Conservation (phyloP, 2,329 filamentous ascomycete genomes). For the Apiospora marii region DNA sequence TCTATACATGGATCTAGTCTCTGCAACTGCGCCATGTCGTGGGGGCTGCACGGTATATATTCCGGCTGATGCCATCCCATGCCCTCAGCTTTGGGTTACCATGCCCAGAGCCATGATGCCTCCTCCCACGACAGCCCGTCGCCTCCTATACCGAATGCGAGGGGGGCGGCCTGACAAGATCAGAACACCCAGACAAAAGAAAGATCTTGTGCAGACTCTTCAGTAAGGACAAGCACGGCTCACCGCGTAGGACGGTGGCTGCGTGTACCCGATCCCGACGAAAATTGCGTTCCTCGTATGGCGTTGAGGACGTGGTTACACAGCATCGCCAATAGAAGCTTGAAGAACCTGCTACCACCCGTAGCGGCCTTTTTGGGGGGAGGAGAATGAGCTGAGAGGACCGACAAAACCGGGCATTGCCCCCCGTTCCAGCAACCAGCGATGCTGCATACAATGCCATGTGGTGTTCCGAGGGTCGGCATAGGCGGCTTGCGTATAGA, state of each 20-base stretch:
- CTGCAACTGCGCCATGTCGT: slow-evolving; percentile 34
- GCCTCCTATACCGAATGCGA: slow-evolving; percentile 27
- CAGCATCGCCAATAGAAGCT: slow-evolving; percentile 34
- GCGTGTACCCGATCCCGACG: slow-evolving; percentile 41
- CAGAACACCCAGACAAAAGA: slow-evolving; percentile 29
- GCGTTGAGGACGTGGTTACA: slow-evolving; percentile 30
- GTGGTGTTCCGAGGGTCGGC: slow-evolving; percentile 16
- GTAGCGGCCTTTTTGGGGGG: slow-evolving; percentile 28
- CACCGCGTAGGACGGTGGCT: slow-evolving; percentile 37
- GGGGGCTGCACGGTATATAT: slow-evolving; percentile 36
- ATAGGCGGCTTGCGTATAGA: slow-evolving; percentile 17
- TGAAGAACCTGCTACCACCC: slow-evolving; percentile 37
- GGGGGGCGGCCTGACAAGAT: slow-evolving; percentile 26
- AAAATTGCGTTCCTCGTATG: slow-evolving; percentile 43
- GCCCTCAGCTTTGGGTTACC: slow-evolving; percentile 29
- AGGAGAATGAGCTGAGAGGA: neutral
- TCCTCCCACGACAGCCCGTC: slow-evolving; percentile 34
- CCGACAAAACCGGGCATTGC: neutral
- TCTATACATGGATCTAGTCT: slow-evolving; percentile 31
- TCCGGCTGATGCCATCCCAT: slow-evolving; percentile 30
- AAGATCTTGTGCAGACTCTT: neutral
- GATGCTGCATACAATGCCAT: slow-evolving; percentile 18
- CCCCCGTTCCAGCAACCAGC: neutral
- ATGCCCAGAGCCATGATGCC: slow-evolving; percentile 32
- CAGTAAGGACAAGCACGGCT: slow-evolving; percentile 30